Conservation (phyloP, 441 rosid genomes). For the Syzygium malaccense region DNA sequence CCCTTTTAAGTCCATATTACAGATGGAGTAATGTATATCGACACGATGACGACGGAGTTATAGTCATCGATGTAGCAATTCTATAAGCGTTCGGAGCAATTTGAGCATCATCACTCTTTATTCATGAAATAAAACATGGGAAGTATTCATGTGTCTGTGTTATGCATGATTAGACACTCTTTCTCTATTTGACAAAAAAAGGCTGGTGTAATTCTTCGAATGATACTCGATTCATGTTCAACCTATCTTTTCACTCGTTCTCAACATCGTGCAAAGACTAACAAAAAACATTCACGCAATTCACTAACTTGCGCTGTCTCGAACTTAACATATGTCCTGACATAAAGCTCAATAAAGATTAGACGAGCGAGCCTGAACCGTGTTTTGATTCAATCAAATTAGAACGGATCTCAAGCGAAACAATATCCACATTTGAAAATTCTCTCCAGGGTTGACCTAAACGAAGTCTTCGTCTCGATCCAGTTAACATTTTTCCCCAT, state of each 20-base stretch:
- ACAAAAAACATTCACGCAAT: background rate
- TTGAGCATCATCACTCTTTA: background rate
- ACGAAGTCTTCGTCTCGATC: background rate
- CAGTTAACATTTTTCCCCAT: background rate
- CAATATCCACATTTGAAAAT: background rate
- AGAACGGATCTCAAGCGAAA: background rate
- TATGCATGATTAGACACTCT: background rate
- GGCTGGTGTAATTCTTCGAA: background rate
- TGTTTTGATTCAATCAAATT: background rate
- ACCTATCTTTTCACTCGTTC: background rate
- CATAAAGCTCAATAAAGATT: background rate
- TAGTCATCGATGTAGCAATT: background rate
- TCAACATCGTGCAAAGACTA: background rate
- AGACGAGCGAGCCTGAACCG: rapidly evolving
- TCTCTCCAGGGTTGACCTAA: background rate
- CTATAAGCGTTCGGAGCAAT: background rate
- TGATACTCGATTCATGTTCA: background rate
- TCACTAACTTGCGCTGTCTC: rapidly evolving
- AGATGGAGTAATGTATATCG: background rate
- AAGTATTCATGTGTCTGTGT: background rate
- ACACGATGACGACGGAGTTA: rapidly evolving
- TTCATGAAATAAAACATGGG: background rate
- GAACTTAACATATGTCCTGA: background rate
- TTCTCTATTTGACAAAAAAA: background rate
- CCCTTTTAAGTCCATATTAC: rapidly evolving